Base-by-base conservation (phyloP, 129 eudicot genomes). In the Flaveria brownii region DNA sequence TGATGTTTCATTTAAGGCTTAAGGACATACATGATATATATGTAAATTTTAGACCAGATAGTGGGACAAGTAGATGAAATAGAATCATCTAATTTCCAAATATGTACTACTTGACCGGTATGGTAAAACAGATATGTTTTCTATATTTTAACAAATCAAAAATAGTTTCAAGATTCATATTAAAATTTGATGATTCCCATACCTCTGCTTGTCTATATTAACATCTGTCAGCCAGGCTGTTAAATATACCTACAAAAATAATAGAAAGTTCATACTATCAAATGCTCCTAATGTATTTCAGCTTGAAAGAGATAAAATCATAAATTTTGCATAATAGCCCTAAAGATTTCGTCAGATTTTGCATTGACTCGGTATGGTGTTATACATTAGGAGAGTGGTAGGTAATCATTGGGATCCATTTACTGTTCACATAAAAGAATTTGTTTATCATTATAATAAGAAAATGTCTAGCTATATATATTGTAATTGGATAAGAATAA, bases 221-320 rank as follows among this genome's bases (percentile, higher is more conserved):
- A 87, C 92, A 54, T 89, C 93, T 57, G 83, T 86, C 60, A 94
- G 83, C 99, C 97, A 94, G 52, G 96, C 85, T 80, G 96, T 94
- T 61, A 94, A 70, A 78, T 91, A 91, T 28, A 89, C 87, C 96
- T 93, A 91, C 77, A 77, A 74, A 47, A 47, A 68, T 15, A 68
- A 57, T 16, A 30, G 61, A 18, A 80, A 39, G 52, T 16, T 77
- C 57, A 77, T 16, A 77, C 11, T 25, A 23, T 23, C 18, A 80
- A 51, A 36, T 8, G 60, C 9, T 41, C 23, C 30, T 41, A 30
- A 13, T 68, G 68, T 54, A 77, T 47, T 76, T 76, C 55, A 33
- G 15, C 10, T 76, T 30, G 8, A 52, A 66, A 1, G 6, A 33
- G 42, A 65, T 14, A 66, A 2, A 67, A 54, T 72, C 67, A 39